Percentiles rank a stretch among this genome's conserved stretches.
These are phyloP conservation scores for Stagonosporopsis cucurbitacearum DNA, from an alignment of 2,329 filamentous ascomycete species.

Conservation along the genomic window DNA sequence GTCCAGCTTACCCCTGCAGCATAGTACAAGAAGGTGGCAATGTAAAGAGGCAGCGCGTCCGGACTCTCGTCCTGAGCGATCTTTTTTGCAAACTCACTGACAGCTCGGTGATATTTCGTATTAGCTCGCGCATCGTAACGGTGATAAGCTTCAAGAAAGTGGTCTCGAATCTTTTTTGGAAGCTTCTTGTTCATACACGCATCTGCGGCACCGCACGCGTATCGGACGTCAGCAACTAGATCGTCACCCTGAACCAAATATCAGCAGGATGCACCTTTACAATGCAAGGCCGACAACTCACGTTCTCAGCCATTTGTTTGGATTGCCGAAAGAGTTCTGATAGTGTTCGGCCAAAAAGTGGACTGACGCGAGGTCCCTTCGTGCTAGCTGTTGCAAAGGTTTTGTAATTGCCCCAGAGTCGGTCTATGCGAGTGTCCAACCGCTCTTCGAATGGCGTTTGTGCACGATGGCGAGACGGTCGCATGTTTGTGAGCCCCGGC, in stretches of 20 bases:
- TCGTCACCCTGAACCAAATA: neutral
- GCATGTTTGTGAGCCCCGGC: neutral
- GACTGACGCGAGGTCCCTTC: neutral
- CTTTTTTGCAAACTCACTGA: neutral
- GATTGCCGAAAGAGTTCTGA: slow-evolving; percentile 5
- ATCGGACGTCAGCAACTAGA: slow-evolving; percentile 1
- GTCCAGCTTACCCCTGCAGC: slow-evolving; percentile 1
- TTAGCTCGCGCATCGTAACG: slow-evolving; percentile 1
- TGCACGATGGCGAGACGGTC: neutral
- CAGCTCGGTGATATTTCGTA: neutral
- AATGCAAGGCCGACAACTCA: neutral
- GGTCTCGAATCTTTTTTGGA: neutral
- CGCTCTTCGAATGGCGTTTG: neutral
- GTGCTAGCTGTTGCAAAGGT: slow-evolving; percentile 1
- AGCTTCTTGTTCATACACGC: slow-evolving; percentile 2
- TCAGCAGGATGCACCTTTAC: neutral
- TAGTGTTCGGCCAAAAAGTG: slow-evolving; percentile 3
- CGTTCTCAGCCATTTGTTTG: slow-evolving; percentile 9
- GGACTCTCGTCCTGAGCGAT: slow-evolving; percentile 1
- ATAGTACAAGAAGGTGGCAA: slow-evolving; percentile 2
- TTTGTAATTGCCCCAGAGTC: slow-evolving; percentile 9
- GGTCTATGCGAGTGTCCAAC: slow-evolving; percentile 1
- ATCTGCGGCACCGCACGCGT: slow-evolving; percentile 5
- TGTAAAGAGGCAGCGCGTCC: slow-evolving; percentile 4
- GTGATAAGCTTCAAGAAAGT: neutral